Evolutionary conservation across 768 basidiomycete species (phyloP), one percentile per base, ranked within the genome.

Genomic region (Tulasnella calospora): DNA sequence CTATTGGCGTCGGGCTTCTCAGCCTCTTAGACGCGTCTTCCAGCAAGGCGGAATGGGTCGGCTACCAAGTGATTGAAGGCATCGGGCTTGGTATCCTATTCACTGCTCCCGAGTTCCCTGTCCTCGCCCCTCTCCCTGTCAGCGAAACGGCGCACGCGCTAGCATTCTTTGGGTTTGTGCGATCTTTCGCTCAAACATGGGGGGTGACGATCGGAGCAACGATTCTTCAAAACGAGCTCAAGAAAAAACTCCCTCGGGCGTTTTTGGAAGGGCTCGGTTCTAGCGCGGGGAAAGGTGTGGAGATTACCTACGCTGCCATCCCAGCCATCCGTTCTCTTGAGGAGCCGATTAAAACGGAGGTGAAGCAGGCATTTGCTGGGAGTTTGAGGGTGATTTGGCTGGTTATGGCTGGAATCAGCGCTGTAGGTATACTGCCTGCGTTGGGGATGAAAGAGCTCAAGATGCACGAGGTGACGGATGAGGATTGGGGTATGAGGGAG

Each of bases 151-250:
- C 81, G 41, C 78, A 79, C 51, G 81, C 81, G 12, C 57, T 81
- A 6, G 81, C 80, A 10, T 79, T 81, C 57, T 79, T 79, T 30
- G 61, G 67, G 10, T 81, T 84, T 81, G 80, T 83, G 57, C 83
- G 84, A 73, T 82, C 80, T 5, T 84, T 55, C 19, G 27, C 30
- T 17, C 51, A 77, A 38, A 77, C 76, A 21, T 71, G 76, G 67
- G 76, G 76, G 41, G 51, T 90, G 79, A 84, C 87, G 0, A 86
- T 91, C 78, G 87, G 88, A 1, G 84, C 84, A 19, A 85, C 87
- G 0, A 85, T 90, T 61, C 84, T 91, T 7, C 87, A 89, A 80
- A 91, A 89, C 82, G 79, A 86, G 73, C 86, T 91, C 19, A 81
- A 81, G 13, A 83, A 81, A 35, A 81, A 80, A 0, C 85, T 91